phyloP scores from a whole-genome alignment of 441 rosid species.

The Raphanus hybrid region DNA sequence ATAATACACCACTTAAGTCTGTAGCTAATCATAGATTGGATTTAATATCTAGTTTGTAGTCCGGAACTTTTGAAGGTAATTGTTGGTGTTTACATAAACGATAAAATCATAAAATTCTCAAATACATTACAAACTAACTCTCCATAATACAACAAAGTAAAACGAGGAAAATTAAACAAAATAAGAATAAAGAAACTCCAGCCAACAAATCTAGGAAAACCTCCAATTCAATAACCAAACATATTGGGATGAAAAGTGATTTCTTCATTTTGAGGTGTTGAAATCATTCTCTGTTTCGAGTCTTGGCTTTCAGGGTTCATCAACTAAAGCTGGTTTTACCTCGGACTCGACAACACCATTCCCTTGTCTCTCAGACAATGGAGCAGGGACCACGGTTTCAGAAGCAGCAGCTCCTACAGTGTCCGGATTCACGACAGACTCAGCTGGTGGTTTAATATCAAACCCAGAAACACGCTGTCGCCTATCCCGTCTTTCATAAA shows the following conservation, averaged over 20 bases:
- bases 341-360: conserved; percentile 34
- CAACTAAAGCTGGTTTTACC: conserved; percentile 25
- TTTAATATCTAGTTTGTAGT: no score
- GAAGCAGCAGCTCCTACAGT: background rate
- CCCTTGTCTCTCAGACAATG: conserved; percentile 16
- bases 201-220: background rate
- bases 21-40: no score
- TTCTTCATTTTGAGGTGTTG: background rate
- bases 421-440: conserved; percentile 31
- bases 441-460: conserved; percentile 42
- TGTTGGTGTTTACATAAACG: background rate
- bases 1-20: no score
- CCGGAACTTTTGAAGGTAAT: background rate
- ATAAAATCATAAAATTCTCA: background rate
- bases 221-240: background rate
- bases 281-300: background rate
- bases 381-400: conserved; percentile 15
- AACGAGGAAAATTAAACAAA: background rate
- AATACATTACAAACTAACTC: conserved; percentile 2
- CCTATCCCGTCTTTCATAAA: conserved; percentile 55
- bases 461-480: conserved; percentile 41
- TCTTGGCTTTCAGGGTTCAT: background rate
- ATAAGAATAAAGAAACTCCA: background rate
- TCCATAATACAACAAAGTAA: background rate
- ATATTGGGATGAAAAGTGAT: background rate